Base-by-base conservation (phyloP, 257 asterid species). In the Anisodus acutangulus region DNA sequence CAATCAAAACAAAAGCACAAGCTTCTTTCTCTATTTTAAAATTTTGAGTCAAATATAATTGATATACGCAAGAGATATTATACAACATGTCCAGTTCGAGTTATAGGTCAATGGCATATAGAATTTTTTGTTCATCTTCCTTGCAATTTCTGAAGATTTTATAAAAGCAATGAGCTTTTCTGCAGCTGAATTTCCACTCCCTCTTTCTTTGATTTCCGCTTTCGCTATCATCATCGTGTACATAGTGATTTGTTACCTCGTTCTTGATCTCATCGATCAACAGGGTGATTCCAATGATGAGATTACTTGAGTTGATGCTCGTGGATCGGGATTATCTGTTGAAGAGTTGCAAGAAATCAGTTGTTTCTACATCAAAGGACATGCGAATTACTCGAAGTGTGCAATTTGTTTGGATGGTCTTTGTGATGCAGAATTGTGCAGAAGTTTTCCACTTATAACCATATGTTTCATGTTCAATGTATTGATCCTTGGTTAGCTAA, bases 401-500 rank as follows among this genome's bases (percentile, higher is more conserved):
- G 93, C 91, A 11, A 89, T 93, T 70, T 93, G 97, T 67, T 83
- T 93, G 90, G 96, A 91, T 6, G 79, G 83, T 43, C 85, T 91
- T 11, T 84, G 80, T 74, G 87, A 83, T 6, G 84, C 86, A 1
- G 88, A 91, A 8, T 69, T 92, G 13, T 91, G 96, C 88, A 85
- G 93, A 45, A 85, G 84, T 43, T 85, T 93, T 78, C 97, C 94
- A 8, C 88, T 83, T 92, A 96, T 85, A 88, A 66, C 58, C 97
- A 92, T 72, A 89, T 89, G 86, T 92, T 91, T 64, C 97, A 92
- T 85, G 92, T 92, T 57, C 87, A 83, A 1, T 92, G 97, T 80
- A 89, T 93, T n/a, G 97, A 92, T 76, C 93, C 90, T 79, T 91
- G 95, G 95, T 88, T 93, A 49, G 83, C 81, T 39, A 91, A 70